Evolutionary conservation across 805 yeast genomes (phyloP).

Genomic region (Blastobotrys chiropterorum): DNA sequence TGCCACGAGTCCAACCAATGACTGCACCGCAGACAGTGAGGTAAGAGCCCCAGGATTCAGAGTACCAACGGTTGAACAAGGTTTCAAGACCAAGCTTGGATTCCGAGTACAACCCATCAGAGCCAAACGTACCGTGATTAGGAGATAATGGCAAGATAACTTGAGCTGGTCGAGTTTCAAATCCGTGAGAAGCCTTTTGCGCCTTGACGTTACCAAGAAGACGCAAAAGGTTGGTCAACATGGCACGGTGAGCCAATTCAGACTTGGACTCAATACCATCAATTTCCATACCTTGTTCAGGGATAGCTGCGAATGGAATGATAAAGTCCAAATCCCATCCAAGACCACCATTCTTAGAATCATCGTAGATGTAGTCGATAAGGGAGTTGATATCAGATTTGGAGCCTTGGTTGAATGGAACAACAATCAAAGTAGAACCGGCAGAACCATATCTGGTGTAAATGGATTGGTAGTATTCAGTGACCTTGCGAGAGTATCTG

Average conservation of each 20-base stretch:
- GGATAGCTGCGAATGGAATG: conserved; percentile 98
- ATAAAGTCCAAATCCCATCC: conserved; percentile 97
- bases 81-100: conserved; percentile 94
- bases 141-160: conserved; percentile 95
- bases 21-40: conserved; percentile 97
- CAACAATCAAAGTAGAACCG: conserved; percentile 89
- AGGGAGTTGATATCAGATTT: conserved; percentile 87
- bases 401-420: conserved; percentile 98
- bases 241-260: conserved; percentile 96
- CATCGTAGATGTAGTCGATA: conserved; percentile 78
- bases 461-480: conserved; percentile 91
- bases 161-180: conserved; percentile 97
- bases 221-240: conserved; percentile 93
- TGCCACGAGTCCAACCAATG: conserved; percentile 99
- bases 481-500: conserved; percentile 85
- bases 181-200: conserved; percentile 67
- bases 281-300: conserved; percentile 96
- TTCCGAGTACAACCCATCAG: conserved; percentile 97
- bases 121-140: conserved; percentile 98
- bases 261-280: conserved; percentile 91
- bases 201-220: conserved; percentile 85
- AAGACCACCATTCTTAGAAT: conserved; percentile 77
- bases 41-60: conserved; percentile 94
- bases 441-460: conserved; percentile 90
- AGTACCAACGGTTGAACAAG: conserved; percentile 96